Evolutionary conservation across 2,329 filamentous ascomycete genomes (phyloP).

Genomic region (Aspergillus aculeatinus): DNA sequence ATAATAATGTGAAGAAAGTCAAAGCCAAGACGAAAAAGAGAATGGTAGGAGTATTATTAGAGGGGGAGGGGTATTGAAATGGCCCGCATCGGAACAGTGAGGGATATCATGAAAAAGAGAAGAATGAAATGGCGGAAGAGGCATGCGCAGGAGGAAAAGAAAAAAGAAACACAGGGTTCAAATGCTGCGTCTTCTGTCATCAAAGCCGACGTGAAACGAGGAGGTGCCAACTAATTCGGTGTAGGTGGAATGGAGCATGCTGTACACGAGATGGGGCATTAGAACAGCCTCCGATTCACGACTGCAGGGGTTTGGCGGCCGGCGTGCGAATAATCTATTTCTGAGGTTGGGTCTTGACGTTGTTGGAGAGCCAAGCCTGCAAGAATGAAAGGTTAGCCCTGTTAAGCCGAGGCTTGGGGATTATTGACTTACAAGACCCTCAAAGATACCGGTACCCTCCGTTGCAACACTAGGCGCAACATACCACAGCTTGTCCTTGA

Average conservation of each 20-base stretch:
- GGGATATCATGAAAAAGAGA: constrained; percentile 44
- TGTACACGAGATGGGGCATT: constrained; percentile 32
- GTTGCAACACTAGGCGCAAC: constrained; percentile 81
- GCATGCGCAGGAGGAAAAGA: constrained; percentile 21
- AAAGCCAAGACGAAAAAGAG: constrained; percentile 18
- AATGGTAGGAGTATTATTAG: constrained; percentile 27
- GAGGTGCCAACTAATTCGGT: constrained; percentile 23
- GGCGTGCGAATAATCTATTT: constrained; percentile 32
- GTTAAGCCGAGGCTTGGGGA: background rate
- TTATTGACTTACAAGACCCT: constrained; percentile 63
- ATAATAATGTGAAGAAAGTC: constrained; percentile 6
- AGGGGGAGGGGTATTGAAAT: constrained; percentile 29
- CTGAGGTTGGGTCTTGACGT: constrained; percentile 63
- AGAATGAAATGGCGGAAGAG: constrained; percentile 24
- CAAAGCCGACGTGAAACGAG: constrained; percentile 41
- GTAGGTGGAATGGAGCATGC: constrained; percentile 26
- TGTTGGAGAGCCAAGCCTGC: constrained; percentile 75
- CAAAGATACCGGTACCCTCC: constrained; percentile 75
- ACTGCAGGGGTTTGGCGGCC: background rate
- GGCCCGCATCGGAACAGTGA: constrained; percentile 39
- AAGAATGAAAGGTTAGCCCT: constrained; percentile 19
- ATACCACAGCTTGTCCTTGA: constrained; percentile 83
- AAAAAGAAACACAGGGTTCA: constrained; percentile 27
- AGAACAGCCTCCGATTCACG: background rate
- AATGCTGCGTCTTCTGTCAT: constrained; percentile 45